Conservation (phyloP, 164 flowering plant species). For the Berberis thunbergii region DNA sequence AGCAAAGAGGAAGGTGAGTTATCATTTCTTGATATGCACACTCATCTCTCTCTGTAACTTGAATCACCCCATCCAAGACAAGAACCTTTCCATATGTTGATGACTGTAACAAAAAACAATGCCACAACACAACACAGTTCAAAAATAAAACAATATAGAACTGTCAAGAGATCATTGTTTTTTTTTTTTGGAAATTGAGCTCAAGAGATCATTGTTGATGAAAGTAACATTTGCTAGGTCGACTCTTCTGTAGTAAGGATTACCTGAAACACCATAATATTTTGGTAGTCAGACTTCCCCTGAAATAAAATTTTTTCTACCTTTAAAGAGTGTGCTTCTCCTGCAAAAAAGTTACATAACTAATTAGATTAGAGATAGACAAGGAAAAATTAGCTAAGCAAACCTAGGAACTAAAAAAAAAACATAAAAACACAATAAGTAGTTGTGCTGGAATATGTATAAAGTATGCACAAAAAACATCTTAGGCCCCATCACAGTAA, state of each 20-base stretch:
- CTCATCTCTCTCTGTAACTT: conserved; percentile 97
- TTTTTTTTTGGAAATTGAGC: too few species aligned
- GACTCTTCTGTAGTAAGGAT: background rate
- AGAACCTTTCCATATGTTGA: conserved; percentile 96
- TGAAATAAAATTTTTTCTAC: conserved; percentile 87
- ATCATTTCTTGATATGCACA: conserved; percentile 99
- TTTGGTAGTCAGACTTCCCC: conserved; percentile 82
- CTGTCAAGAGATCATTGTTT: background rate
- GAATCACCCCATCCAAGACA: conserved; percentile 97
- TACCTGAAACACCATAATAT: conserved; percentile 96
- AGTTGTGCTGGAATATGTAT: too few species aligned
- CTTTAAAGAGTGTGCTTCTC: conserved; percentile 98
- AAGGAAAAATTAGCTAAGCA: too few species aligned
- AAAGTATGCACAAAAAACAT: too few species aligned
- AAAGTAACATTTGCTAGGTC: background rate
- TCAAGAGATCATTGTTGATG: background rate
- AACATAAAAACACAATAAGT: too few species aligned
- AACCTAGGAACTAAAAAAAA: too few species aligned
- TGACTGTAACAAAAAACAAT: conserved; percentile 50
- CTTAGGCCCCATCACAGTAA: too few species aligned
- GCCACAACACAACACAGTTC: background rate
- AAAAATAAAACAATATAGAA: too few species aligned
- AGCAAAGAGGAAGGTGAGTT: conserved; percentile 91
- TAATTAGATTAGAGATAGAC: background rate
- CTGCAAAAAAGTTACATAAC: conserved; percentile 28